Percentiles rank a stretch among this genome's conserved stretches.
Evolutionary conservation across 495 filamentous ascomycete species (phyloP).

Genomic region (Neurospora pannonica): DNA sequence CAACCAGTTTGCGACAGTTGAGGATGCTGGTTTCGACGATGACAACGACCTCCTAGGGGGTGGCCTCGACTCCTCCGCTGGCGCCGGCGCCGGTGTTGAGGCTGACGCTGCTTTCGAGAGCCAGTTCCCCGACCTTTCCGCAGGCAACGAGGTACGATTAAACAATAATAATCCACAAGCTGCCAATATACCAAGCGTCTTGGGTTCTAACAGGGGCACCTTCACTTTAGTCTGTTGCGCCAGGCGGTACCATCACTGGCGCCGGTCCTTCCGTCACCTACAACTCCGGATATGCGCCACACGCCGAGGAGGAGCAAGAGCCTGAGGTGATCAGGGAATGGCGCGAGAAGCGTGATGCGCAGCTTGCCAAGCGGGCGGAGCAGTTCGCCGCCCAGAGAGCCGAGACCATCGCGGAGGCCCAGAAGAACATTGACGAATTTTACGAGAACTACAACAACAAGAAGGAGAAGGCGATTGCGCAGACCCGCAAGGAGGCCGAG

Average conservation of each 20-base stretch:
- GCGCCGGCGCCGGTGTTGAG: constrained; percentile 11
- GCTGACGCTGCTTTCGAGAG: constrained; percentile 64
- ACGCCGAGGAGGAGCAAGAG: constrained; percentile 61
- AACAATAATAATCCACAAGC: neutral
- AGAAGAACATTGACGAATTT: constrained; percentile 90
- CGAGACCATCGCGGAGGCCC: constrained; percentile 76
- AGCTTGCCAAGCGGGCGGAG: constrained; percentile 66
- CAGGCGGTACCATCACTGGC: constrained; percentile 82
- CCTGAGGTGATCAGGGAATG: constrained; percentile 82
- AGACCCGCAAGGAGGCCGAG: constrained; percentile 86
- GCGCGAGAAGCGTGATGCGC: constrained; percentile 78
- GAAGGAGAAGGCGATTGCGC: constrained; percentile 79
- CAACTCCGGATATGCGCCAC: constrained; percentile 55
- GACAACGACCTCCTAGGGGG: constrained; percentile 74
- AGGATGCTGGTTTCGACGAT: constrained; percentile 56
- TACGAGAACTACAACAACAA: constrained; percentile 99
- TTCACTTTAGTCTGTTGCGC: constrained; percentile 61
- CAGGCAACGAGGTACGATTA: constrained; percentile 62
- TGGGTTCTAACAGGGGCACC: constrained; percentile 14
- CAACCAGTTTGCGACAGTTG: constrained; percentile 72
- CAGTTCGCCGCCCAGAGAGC: constrained; percentile 66
- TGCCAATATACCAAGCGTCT: neutral
- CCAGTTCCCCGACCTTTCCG: constrained; percentile 77
- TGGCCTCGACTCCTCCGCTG: constrained; percentile 34
- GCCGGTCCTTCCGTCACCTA: constrained; percentile 48